These are phyloP conservation scores for Striga hermonthica DNA, from an alignment of 305 asterid genomes.

Conservation along the genomic window DNA sequence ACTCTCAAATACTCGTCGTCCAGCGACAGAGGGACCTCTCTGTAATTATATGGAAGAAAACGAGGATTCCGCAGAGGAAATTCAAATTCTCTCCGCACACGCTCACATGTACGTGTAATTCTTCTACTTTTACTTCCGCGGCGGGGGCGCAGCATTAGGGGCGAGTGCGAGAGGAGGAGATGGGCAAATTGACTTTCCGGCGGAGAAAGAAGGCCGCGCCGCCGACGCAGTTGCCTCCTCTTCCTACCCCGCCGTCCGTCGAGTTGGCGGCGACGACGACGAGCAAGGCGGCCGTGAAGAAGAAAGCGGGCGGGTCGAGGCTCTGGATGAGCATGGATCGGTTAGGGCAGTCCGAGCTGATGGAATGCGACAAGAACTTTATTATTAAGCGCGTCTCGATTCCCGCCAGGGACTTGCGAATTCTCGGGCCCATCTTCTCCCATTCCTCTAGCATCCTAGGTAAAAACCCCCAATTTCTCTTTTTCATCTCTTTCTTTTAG, in stretches of 20 bases:
- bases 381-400: slow-evolving; percentile 75
- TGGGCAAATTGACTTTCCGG: slow-evolving; percentile 58
- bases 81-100: slow-evolving; percentile 13
- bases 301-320: slow-evolving; percentile 70
- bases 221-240: slow-evolving; percentile 40
- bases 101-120: not conserved
- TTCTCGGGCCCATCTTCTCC: slow-evolving; percentile 88
- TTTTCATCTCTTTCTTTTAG: not conserved
- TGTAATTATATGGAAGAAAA: slow-evolving; percentile 35
- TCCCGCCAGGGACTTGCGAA: slow-evolving; percentile 88
- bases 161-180: slow-evolving; percentile 46
- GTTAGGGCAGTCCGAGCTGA: slow-evolving; percentile 78
- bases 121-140: slow-evolving; percentile 14
- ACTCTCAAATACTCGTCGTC: slow-evolving; percentile 13
- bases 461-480: slow-evolving; percentile 21
- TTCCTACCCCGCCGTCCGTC: slow-evolving; percentile 45
- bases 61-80: slow-evolving; percentile 36
- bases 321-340: slow-evolving; percentile 96
- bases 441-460: slow-evolving; percentile 94
- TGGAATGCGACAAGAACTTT: slow-evolving; percentile 79
- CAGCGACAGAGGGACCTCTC: slow-evolving; percentile 9
- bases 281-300: slow-evolving; percentile 49
- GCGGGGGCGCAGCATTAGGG: not conserved
- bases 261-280: slow-evolving; percentile 32
- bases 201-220: slow-evolving; percentile 60